Evolutionary conservation across 371 early-diverging fungal species (phyloP).

Genomic region (Mortierella sp.): DNA sequence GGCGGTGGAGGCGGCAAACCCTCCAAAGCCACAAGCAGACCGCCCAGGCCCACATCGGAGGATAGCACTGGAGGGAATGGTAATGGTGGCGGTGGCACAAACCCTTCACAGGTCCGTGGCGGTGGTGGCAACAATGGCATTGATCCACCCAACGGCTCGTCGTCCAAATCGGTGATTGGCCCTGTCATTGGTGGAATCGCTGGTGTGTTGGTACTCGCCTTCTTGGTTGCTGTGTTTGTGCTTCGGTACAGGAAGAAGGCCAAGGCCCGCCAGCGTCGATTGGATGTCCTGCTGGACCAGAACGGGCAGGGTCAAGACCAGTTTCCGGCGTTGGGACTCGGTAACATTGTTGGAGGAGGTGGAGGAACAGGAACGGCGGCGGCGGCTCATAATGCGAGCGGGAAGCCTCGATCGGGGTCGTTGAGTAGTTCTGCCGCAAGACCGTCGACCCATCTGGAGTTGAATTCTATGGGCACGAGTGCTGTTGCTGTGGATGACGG

Average conservation of each 20-base stretch:
- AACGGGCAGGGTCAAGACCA: conserved; percentile 25
- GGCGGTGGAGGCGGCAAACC: neutral
- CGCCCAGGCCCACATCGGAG: neutral
- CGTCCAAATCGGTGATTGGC: conserved; percentile 26
- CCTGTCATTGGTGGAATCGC: conserved; percentile 45
- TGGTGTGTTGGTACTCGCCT: conserved; percentile 33
- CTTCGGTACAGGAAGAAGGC: conserved; percentile 36
- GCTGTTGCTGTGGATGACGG: neutral
- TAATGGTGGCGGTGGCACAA: no score
- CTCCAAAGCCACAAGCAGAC: neutral
- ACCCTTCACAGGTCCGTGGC: neutral
- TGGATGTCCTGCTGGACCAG: conserved; percentile 39
- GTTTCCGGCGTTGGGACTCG: conserved; percentile 20
- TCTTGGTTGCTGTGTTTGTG: conserved; percentile 39
- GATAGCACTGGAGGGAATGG: neutral
- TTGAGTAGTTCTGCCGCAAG: conserved; percentile 4
- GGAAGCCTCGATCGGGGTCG: conserved; percentile 14
- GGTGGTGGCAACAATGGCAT: conserved; percentile 1
- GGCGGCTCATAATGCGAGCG: neutral
- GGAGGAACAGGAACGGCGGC: neutral
- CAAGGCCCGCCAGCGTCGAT: conserved; percentile 22
- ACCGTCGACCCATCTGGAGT: conserved; percentile 37
- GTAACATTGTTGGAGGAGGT: conserved; percentile 3
- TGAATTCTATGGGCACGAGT: conserved; percentile 16
- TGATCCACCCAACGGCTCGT: neutral